Percentiles rank a stretch among this genome's conserved stretches.
These are phyloP conservation scores for Pseudogymnoascus sp. DNA, from an alignment of 2,329 filamentous ascomycete genomes.

Conservation along the genomic window DNA sequence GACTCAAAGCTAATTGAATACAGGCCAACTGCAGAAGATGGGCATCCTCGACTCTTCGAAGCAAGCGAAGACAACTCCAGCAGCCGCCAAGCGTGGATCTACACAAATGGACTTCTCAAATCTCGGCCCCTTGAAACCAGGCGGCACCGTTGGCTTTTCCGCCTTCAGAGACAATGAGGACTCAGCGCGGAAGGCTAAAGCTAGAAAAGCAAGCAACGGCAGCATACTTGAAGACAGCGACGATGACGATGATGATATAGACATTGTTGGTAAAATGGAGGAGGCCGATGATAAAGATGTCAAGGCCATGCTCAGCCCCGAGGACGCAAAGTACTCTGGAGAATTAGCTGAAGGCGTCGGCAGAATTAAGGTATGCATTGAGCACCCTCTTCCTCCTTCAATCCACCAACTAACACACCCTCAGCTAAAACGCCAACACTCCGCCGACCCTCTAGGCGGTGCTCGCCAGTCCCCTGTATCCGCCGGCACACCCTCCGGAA, in stretches of 20 bases:
- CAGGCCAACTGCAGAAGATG: constrained; percentile 95
- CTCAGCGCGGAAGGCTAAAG: constrained; percentile 52
- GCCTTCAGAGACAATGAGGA: constrained; percentile 70
- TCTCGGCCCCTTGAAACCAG: constrained; percentile 74
- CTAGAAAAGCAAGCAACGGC: constrained; percentile 58
- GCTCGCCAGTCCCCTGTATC: constrained; percentile 43
- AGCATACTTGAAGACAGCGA: constrained; percentile 53
- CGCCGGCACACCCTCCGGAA: constrained; percentile 37
- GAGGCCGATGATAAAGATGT: constrained; percentile 58
- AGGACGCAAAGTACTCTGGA: constrained; percentile 65
- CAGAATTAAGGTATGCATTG: constrained; percentile 61
- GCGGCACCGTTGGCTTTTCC: constrained; percentile 85
- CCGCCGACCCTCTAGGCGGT: constrained; percentile 57
- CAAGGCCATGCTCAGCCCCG: constrained; percentile 55
- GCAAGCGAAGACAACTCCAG: constrained; percentile 53
- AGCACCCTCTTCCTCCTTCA: background rate
- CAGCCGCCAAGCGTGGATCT: constrained; percentile 69
- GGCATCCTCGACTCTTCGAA: constrained; percentile 72
- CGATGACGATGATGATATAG: constrained; percentile 65
- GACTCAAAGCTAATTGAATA: constrained; percentile 17
- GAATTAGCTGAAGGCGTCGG: constrained; percentile 76
- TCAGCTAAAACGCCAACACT: constrained; percentile 76
- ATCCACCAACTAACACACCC: constrained; percentile 25
- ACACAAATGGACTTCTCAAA: constrained; percentile 79
- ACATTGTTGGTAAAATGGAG: constrained; percentile 58